Evolutionary conservation across 2,329 filamentous ascomycete genomes (phyloP).

Genomic region (Colletotrichum chrysophilum): DNA sequence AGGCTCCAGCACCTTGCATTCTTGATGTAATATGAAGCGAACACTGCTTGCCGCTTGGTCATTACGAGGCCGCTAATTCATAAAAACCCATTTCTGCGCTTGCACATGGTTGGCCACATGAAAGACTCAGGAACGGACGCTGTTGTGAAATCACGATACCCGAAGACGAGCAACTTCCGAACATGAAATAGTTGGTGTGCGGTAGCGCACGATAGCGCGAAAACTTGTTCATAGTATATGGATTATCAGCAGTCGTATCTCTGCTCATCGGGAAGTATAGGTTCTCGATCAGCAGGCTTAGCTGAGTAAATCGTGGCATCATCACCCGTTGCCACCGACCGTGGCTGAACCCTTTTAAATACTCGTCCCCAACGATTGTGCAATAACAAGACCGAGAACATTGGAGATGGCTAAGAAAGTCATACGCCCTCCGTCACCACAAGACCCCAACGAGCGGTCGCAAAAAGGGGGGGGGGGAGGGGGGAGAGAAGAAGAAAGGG

Average conservation of each 20-base stretch:
- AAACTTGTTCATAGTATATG: not conserved
- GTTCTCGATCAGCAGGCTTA: not conserved
- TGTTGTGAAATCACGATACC: not conserved
- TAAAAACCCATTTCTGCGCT: not conserved
- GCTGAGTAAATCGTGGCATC: not conserved
- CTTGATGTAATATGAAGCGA: not conserved
- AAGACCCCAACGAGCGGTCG: not conserved
- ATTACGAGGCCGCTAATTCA: not conserved
- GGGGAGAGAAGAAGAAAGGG: too few relatives aligned
- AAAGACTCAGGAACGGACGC: not conserved
- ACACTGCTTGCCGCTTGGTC: not conserved
- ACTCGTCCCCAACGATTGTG: not conserved
- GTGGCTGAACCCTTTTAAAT: not conserved
- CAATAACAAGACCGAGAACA: not conserved
- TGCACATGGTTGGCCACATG: not conserved
- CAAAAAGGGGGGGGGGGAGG: too few relatives aligned
- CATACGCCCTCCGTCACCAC: not conserved
- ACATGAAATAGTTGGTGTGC: not conserved
- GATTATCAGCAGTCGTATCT: not conserved
- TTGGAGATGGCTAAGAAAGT: not conserved
- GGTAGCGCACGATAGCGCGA: not conserved
- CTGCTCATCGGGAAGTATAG: not conserved
- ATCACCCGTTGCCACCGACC: not conserved
- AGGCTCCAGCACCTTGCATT: not conserved
- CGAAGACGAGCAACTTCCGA: not conserved